Conservation (phyloP, 768 basidiomycete species). For the Tricholoma hemisulphureum region DNA sequence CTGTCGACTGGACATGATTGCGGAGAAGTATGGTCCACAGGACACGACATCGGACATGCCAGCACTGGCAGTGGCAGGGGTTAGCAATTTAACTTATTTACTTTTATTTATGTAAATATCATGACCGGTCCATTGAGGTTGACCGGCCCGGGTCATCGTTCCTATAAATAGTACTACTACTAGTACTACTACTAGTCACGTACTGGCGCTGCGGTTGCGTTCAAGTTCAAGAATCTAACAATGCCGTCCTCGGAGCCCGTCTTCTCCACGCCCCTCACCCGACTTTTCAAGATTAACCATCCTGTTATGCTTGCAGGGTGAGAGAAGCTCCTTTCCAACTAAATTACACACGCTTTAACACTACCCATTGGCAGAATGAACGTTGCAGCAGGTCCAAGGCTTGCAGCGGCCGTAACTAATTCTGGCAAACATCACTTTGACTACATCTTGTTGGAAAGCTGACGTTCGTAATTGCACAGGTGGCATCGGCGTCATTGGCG, state of each 20-base stretch:
- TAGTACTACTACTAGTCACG: no score
- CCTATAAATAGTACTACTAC: no score
- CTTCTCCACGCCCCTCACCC: constrained; percentile 73
- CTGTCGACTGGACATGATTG: constrained; percentile 44
- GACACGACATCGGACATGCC: constrained; percentile 39
- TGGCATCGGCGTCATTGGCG: constrained; percentile 88
- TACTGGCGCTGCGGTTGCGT: no score
- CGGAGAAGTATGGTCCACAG: constrained; percentile 52
- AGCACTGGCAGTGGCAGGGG: no score
- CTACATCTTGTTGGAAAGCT: not conserved
- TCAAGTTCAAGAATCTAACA: no score
- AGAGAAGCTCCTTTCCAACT: constrained; percentile 1
- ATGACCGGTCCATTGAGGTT: no score
- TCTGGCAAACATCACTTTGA: constrained; percentile 46
- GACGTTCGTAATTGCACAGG: constrained; percentile 31
- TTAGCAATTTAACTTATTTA: no score
- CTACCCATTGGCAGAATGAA: constrained; percentile 65
- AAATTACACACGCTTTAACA: not conserved
- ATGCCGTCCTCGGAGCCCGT: constrained; percentile 69
- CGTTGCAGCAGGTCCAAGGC: constrained; percentile 78
- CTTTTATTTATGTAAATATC: no score
- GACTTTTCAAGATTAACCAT: constrained; percentile 74
- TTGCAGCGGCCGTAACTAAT: constrained; percentile 91
- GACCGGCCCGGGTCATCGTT: no score
- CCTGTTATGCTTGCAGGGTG: constrained; percentile 82